phyloP scores from a whole-genome alignment of 257 asterid species.

The Capsicum baccatum region DNA sequence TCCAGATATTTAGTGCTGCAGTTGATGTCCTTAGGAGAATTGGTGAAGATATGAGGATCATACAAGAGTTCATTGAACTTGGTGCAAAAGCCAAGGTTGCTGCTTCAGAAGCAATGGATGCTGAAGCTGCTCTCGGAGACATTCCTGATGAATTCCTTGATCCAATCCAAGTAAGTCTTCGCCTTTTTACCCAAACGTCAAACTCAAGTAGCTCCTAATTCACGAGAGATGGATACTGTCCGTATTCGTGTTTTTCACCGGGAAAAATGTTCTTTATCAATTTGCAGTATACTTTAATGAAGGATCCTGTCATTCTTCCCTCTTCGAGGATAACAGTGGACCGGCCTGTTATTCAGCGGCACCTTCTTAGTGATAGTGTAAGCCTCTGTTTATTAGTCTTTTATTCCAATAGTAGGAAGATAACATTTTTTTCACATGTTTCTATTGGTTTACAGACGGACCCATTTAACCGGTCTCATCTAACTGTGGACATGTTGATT shows the following conservation, averaged over 20 bases:
- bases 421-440: conserved; percentile 5
- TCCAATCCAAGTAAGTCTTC: conserved; percentile 80
- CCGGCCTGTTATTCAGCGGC: conserved; percentile 93
- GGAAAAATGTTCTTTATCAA: not conserved
- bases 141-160: conserved; percentile 99
- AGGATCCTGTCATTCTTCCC: conserved; percentile 94
- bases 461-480: conserved; percentile 95
- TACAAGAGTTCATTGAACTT: conserved; percentile 78
- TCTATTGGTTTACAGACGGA: conserved; percentile 67
- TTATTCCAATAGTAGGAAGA: not conserved
- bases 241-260: not conserved
- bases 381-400: conserved; percentile 22
- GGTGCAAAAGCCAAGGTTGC: conserved; percentile 82
- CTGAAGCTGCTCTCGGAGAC: conserved; percentile 97
- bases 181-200: not conserved
- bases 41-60: conserved; percentile 73
- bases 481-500: conserved; percentile 87
- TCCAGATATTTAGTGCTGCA: conserved; percentile 86
- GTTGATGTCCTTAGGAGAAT: conserved; percentile 79
- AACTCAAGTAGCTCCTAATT: not conserved
- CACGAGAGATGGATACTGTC: not conserved
- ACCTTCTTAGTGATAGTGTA: conserved; percentile 87
- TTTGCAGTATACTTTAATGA: conserved; percentile 90
- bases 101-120: conserved; percentile 86
- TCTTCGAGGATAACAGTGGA: conserved; percentile 81